Evolutionary conservation across 257 asterid species (phyloP), one percentile per base, ranked within the genome.

Genomic region (Echites panduratus): DNA sequence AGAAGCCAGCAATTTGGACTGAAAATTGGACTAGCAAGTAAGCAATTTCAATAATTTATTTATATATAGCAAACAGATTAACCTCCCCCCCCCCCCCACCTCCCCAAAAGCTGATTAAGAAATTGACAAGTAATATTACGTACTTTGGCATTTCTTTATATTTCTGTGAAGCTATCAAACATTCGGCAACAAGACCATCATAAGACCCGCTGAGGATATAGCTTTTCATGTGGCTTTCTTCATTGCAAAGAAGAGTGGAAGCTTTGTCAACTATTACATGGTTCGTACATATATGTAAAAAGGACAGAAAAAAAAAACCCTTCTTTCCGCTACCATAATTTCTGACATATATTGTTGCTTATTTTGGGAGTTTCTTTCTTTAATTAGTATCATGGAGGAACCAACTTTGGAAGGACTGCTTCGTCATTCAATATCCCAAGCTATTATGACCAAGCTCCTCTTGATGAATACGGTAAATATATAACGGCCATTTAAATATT

Each of bases 1-100:
- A 86, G 35, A 94, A 94, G 73, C 97, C 98, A 22, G 93, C 96
- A 2, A 61, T 91, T 16, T 94, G 98, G 98, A 94, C 98, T 26
- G 98, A 94, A 82, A 87, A 91, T 74, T 94, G 98, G 98, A 94
- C 98, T 13, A 94, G 88, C 78, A 85, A 80, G 98, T 93, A 85
- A 89, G 96, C 61, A 32, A 1, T 26, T 35, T 32, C 38, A 32
- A 32, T 32, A n/a, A n/a, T n/a, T n/a, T n/a, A n/a, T n/a, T n/a
- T n/a, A n/a, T n/a, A n/a, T n/a, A n/a, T n/a, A n/a, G n/a, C n/a
- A n/a, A n/a, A n/a, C n/a, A n/a, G n/a, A n/a, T n/a, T n/a, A n/a
- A n/a, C n/a, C n/a, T n/a, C n/a, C n/a, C n/a, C n/a, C n/a, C n/a
- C n/a, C n/a, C n/a, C n/a, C n/a, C n/a, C n/a, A n/a, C n/a, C n/a